Base-by-base conservation (phyloP, 1,139 yeast species). In the Magnusiomyces tetraspermus region DNA sequence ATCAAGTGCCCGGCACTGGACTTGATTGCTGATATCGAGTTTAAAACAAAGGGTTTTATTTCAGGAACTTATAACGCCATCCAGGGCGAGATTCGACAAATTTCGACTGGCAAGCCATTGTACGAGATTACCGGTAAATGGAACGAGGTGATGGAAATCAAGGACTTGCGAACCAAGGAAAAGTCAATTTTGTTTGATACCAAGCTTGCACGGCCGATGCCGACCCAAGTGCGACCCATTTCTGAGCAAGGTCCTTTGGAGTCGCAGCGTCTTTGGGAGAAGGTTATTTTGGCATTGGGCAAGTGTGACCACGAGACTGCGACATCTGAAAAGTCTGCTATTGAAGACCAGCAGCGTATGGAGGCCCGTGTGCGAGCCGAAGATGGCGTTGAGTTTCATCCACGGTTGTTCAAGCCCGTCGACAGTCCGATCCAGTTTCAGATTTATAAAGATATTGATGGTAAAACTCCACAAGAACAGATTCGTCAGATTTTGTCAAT, bases 31-130 rank as follows among this genome's bases (percentile, higher is more conserved):
- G 94, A 85, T 63, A 85, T 92, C 53, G 98, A 92, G 58, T 92
- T 92, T 71, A 90, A 92, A 66, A 86, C 95, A 1, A 92, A 92
- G 68, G 98, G 98, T 0, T 87, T 89, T 65, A 85, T 94, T 46
- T 77, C 90, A 22, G 98, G 98, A 23, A 79, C 94, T 1, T 92
- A 92, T 67, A 95, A 92, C 68, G 88, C 88, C 4, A 85, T 92
- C 58, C 84, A 81, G 59, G 98, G 97, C 51, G 69, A 68, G 1
- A 75, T 92, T 48, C 82, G 77, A 63, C 76, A 79, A 51, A 60
- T 74, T 4, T 71, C 74, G 3, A 71, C 78, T 1, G 79, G 79
- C 10, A 80, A 85, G 60, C 72, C 72, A 1, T 69, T 84, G 46
- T 89, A 73, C 64, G 83, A 80, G 58, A 75, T 92, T 40, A 63